Percentiles rank a stretch among this genome's conserved stretches.
Evolutionary conservation across 1,284 basidiomycete species (phyloP).

Genomic region (Microbotryum violaceum): DNA sequence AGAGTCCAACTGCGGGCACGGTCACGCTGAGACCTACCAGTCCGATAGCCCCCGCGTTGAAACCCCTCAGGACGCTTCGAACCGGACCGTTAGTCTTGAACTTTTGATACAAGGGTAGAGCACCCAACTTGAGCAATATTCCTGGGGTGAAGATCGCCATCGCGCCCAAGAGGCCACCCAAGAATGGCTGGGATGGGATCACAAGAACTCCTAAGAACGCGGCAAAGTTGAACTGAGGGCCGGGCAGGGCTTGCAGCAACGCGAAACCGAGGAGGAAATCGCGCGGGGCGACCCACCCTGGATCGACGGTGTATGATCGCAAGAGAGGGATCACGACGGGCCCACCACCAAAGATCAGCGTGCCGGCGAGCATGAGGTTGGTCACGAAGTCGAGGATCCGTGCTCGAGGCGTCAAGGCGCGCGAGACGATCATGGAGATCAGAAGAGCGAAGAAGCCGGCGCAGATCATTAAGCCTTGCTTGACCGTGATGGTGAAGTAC

Average conservation of each 20-base stretch:
- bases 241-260: conserved; percentile 43
- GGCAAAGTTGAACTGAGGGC: conserved; percentile 56
- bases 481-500: conserved; percentile 5
- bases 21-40: conserved; percentile 31
- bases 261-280: conserved; percentile 56
- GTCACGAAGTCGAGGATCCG: conserved; percentile 44
- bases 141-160: conserved; percentile 51
- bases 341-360: conserved; percentile 50
- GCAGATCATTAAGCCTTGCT: conserved; percentile 23
- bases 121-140: conserved; percentile 49
- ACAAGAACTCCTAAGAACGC: conserved; percentile 52
- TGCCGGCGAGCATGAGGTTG: conserved; percentile 48
- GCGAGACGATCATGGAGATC: conserved; percentile 37
- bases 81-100: conserved; percentile 45
- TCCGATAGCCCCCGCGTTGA: conserved; percentile 53
- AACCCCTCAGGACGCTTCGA: conserved; percentile 47
- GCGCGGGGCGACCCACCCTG: conserved; percentile 46
- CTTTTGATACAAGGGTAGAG: conserved; percentile 49
- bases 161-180: conserved; percentile 49
- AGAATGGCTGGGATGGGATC: conserved; percentile 37
- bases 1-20: too few species aligned
- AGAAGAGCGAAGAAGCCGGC: conserved; percentile 23
- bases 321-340: conserved; percentile 56
- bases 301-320: conserved; percentile 52
- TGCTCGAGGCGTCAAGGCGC: conserved; percentile 38